These are phyloP conservation scores for Waltergamsia citrina DNA, from an alignment of 2,329 filamentous ascomycete species.

Conservation along the genomic window DNA sequence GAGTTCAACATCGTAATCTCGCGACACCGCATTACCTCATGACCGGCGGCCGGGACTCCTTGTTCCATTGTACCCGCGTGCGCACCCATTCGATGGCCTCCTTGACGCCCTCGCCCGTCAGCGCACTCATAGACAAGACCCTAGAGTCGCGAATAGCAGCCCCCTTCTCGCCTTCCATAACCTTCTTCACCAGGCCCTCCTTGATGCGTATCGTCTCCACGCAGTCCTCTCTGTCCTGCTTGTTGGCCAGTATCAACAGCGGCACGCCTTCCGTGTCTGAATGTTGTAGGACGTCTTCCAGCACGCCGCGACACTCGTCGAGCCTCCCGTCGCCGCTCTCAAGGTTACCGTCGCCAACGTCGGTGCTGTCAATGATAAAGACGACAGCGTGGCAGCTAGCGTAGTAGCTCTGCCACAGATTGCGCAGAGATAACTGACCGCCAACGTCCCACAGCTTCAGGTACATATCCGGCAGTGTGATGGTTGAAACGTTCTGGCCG, in stretches of 20 bases:
- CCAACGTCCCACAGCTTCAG: constrained; percentile 98
- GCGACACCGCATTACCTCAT: too few species aligned
- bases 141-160: constrained; percentile 79
- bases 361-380: constrained; percentile 92
- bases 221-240: constrained; percentile 95
- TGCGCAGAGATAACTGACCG: constrained; percentile 79
- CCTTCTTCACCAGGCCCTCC: constrained; percentile 88
- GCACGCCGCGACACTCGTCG: constrained; percentile 79
- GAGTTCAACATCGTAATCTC: too few species aligned
- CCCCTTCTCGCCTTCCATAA: constrained; percentile 91
- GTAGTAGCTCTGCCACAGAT: constrained; percentile 96
- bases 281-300: constrained; percentile 83
- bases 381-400: constrained; percentile 90
- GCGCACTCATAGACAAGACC: constrained; percentile 83
- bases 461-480: constrained; percentile 89
- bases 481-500: constrained; percentile 90
- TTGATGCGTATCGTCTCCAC: constrained; percentile 97
- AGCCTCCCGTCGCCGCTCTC: constrained; percentile 44
- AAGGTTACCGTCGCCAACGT: constrained; percentile 77
- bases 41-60: constrained; percentile 80
- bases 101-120: constrained; percentile 77
- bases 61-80: constrained; percentile 91
- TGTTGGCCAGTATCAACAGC: constrained; percentile 87
- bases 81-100: constrained; percentile 97
- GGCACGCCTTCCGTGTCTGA: constrained; percentile 87